Conservation (phyloP, 176 grass and related monocot genomes). For the Dactylis glomerata region DNA sequence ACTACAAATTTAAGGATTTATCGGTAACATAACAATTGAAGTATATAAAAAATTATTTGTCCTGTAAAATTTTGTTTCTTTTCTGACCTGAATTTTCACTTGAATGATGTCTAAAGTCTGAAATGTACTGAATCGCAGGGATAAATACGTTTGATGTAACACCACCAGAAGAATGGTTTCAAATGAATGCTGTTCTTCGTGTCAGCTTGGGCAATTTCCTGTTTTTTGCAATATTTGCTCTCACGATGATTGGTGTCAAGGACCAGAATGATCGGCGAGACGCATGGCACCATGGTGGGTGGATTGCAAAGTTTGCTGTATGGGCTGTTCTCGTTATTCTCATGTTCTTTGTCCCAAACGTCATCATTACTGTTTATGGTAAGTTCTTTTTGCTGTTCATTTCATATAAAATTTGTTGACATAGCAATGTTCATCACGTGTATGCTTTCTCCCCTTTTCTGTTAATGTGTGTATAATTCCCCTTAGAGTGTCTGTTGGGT, state of each 20-base stretch:
- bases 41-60: background rate
- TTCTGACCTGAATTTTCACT: background rate
- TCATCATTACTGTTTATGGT: constrained; percentile 85
- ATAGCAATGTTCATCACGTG: background rate
- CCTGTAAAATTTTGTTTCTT: background rate
- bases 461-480: background rate
- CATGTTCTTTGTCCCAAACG: constrained; percentile 91
- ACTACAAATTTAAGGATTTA: background rate
- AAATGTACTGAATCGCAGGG: constrained; percentile 33
- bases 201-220: constrained; percentile 93
- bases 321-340: constrained; percentile 80
- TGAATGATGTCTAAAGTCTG: background rate
- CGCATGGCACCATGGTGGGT: constrained; percentile 91
- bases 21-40: background rate
- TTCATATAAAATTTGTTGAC: constrained; percentile 17
- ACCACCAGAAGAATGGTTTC: constrained; percentile 82
- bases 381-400: constrained; percentile 30
- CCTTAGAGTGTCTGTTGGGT: background rate
- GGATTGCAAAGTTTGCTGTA: constrained; percentile 78
- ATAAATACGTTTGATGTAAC: constrained; percentile 47
- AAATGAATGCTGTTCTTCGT: constrained; percentile 87
- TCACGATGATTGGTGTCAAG: constrained; percentile 88
- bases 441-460: background rate
- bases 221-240: constrained; percentile 80
- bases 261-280: constrained; percentile 91